These are phyloP conservation scores for Aureobasidium pullulans DNA, from an alignment of 2,329 filamentous ascomycete species.

Conservation along the genomic window DNA sequence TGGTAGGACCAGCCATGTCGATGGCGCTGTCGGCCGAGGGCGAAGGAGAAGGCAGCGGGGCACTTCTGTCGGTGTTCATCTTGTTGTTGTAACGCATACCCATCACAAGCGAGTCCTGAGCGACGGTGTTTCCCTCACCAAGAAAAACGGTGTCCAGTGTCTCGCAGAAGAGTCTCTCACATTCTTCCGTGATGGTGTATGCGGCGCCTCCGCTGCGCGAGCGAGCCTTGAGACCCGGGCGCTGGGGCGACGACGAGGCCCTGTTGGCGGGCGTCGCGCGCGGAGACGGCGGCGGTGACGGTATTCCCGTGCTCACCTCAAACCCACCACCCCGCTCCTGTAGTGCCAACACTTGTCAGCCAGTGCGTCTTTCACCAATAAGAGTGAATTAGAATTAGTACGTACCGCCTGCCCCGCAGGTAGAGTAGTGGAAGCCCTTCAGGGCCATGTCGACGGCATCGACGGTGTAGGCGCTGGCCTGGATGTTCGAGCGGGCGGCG, in stretches of 20 bases:
- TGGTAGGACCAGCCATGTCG: slow-evolving; percentile 13
- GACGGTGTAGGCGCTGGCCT: slow-evolving; percentile 87
- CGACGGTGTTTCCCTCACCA: slow-evolving; percentile 79
- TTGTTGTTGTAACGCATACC: slow-evolving; percentile 52
- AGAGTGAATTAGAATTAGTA: background rate
- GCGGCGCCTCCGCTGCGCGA: slow-evolving; percentile 73
- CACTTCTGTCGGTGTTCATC: slow-evolving; percentile 20
- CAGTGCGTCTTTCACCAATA: too few species aligned
- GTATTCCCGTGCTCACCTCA: slow-evolving; percentile 84
- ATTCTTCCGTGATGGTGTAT: slow-evolving; percentile 96
- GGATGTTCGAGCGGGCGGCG: slow-evolving; percentile 64
- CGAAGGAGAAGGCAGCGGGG: slow-evolving; percentile 26
- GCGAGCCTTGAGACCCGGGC: slow-evolving; percentile 23
- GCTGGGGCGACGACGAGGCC: slow-evolving; percentile 18
- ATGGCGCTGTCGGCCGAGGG: slow-evolving; percentile 28
- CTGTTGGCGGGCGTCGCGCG: slow-evolving; percentile 26
- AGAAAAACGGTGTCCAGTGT: slow-evolving; percentile 87
- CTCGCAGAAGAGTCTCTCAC: slow-evolving; percentile 99
- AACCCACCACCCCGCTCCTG: slow-evolving; percentile 88
- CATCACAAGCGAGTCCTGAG: slow-evolving; percentile 79
- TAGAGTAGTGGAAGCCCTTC: slow-evolving; percentile 89
- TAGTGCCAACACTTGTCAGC: background rate
- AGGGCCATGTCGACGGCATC: slow-evolving; percentile 61
- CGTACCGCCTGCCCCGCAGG: slow-evolving; percentile 65
- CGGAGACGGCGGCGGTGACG: slow-evolving; percentile 82